Evolutionary conservation across 805 yeast genomes (phyloP).

Genomic region (Ogataea glucozyma): DNA sequence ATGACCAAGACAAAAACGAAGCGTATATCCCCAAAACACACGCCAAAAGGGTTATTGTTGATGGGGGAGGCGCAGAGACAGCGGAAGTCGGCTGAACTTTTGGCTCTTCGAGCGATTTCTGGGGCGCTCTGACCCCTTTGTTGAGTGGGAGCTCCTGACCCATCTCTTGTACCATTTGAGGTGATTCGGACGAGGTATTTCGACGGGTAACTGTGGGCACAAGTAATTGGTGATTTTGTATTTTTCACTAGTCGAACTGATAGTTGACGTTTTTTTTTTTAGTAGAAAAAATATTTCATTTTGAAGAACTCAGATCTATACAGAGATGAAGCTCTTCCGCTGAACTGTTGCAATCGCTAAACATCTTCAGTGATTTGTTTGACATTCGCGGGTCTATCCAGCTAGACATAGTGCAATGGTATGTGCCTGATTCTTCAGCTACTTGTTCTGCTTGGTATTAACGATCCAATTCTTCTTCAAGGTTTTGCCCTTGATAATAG

Average conservation of each 20-base stretch:
- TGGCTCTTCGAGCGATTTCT: background rate
- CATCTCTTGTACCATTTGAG: too few relatives aligned
- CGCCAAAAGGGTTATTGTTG: conserved; percentile 21
- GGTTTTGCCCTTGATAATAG: conserved; percentile 54
- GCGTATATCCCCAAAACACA: conserved; percentile 71
- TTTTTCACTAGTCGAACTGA: too few relatives aligned
- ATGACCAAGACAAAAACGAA: conserved; percentile 89
- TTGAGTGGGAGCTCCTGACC: too few relatives aligned
- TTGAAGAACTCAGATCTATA: too few relatives aligned
- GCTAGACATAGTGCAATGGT: background rate
- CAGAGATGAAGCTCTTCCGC: too few relatives aligned
- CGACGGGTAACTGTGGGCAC: too few relatives aligned
- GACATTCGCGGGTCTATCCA: too few relatives aligned
- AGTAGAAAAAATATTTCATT: too few relatives aligned
- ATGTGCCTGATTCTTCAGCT: background rate
- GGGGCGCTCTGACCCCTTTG: background rate
- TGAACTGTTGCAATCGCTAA: too few relatives aligned
- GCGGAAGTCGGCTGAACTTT: background rate
- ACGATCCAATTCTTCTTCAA: conserved; percentile 1
- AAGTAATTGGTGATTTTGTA: too few relatives aligned
- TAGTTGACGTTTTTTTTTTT: too few relatives aligned
- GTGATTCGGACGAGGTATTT: background rate
- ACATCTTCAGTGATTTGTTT: too few relatives aligned
- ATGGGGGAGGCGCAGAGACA: conserved; percentile 5
- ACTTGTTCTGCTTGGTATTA: background rate